Base-by-base conservation (phyloP, 345 rosid genomes). In the Eucalyptus viminalis region DNA sequence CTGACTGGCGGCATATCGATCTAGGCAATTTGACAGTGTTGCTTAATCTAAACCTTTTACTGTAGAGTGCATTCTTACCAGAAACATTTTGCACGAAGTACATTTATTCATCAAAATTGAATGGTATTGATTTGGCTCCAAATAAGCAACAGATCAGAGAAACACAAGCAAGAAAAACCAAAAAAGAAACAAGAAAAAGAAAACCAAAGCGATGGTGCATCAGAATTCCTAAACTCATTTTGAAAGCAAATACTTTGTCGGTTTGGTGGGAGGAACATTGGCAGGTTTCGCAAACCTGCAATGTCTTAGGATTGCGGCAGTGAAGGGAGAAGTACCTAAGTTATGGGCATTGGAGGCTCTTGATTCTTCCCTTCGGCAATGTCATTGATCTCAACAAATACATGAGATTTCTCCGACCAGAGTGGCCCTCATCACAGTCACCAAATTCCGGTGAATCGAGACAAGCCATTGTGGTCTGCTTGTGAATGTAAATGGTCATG, bases 1-100 rank as follows among this genome's bases (percentile, higher is more conserved):
- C 3, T 56, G 29, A 24, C 27, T 1, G 1, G 50, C 2, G 2
- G 2, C 50, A 49, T 49, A 49, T 1, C 6, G 3, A 56, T 24
- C 62, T 10, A 56, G 27, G 27, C 6, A 24, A 56, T 56, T 24
- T 56, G 14, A 10, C 62, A 56, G 6, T 24, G 29, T 22, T 56
- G 62, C 27, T 56, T 56, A 56, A 56, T 22, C 62, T 22, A 56
- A 56, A 22, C 27, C 1, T 54, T 21, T 22, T 56, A 9, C 54
- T 47, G 0, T 1, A 9, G 2, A 22, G 62, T 56, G 27, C 62
- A 56, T 56, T 58, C 8, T 27, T 11, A 25, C 1, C 67, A 25
- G 1, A 11, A 58, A 58, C n/a, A 58, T 58, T 58, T 58, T 58
- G 31, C 0, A 11, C 15, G 4, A 6, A 60, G 31, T 27, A 60